A percentile compares a stretch with the other conserved stretches of the same genome.
These are phyloP conservation scores for Saccharomycopsis hybrid DNA, from an alignment of 1,139 yeast species.

Conservation along the genomic window DNA sequence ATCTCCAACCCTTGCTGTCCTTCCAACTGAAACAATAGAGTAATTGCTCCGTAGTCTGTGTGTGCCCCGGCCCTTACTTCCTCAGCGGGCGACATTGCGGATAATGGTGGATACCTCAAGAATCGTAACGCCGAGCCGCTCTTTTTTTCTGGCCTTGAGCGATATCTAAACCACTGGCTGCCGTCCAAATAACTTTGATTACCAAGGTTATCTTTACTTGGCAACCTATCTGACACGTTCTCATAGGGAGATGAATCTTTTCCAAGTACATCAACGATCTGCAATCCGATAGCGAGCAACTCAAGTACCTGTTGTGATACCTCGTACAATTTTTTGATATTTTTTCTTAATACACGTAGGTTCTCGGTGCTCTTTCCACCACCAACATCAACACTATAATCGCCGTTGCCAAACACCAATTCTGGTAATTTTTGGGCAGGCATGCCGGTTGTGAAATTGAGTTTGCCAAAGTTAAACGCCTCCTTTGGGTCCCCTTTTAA, in stretches of 20 bases:
- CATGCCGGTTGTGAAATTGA: conserved; percentile 27
- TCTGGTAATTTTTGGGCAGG: conserved; percentile 36
- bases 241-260: no score
- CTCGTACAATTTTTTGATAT: conserved; percentile 37
- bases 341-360: conserved; percentile 25
- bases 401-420: neutral
- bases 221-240: conserved; percentile 23
- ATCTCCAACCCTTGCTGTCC: conserved; percentile 70
- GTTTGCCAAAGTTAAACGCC: conserved; percentile 36
- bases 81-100: conserved; percentile 39
- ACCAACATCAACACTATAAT: no score
- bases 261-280: conserved; percentile 43
- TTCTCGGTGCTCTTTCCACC: conserved; percentile 12
- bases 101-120: conserved; percentile 58
- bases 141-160: conserved; percentile 47
- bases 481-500: conserved; percentile 60
- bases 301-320: conserved; percentile 32
- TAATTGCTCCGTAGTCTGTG: conserved; percentile 72
- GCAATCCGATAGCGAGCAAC: conserved; percentile 53
- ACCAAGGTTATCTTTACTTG: no score
- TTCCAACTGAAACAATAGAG: conserved; percentile 61
- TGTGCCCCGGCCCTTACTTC: conserved; percentile 81
- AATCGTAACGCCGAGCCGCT: conserved; percentile 64
- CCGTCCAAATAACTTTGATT: conserved; percentile 24
- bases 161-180: conserved; percentile 48